Evolutionary conservation across 75 land plant species (phyloP).

Genomic region (Selaginella moellendorffii): DNA sequence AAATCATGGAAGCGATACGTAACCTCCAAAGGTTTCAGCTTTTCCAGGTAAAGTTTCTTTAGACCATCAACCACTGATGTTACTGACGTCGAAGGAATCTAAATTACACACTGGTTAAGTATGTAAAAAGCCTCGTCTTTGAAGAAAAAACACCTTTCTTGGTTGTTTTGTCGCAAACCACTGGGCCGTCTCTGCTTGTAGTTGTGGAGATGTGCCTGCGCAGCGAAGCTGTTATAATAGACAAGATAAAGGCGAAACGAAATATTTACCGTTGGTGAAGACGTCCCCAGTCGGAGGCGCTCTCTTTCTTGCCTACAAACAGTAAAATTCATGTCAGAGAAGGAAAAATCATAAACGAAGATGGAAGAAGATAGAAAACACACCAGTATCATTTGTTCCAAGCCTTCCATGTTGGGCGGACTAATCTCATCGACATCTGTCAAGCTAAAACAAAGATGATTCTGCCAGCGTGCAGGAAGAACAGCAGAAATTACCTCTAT

Average conservation of each 20-base stretch:
- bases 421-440: not conserved
- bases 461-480: not conserved
- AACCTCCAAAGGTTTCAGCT: not conserved
- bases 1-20: conserved; percentile 1
- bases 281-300: not conserved
- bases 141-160: not conserved
- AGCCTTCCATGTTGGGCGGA: not conserved
- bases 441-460: not conserved
- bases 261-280: conserved; percentile 1
- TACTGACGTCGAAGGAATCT: not conserved
- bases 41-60: conserved; percentile 5
- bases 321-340: not conserved
- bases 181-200: conserved; percentile 4
- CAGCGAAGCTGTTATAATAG: no score
- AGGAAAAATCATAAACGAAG: not conserved
- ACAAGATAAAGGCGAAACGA: conserved; percentile 1
- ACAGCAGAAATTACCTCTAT: not conserved
- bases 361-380: not conserved
- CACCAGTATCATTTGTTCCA: not conserved
- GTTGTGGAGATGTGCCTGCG: conserved; percentile 5
- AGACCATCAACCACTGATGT: conserved; percentile 5
- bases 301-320: not conserved
- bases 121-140: not conserved
- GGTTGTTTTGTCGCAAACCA: not conserved
- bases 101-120: not conserved